These are phyloP conservation scores for Trichoderma reesei DNA, from an alignment of 495 filamentous ascomycete genomes.

Conservation along the genomic window DNA sequence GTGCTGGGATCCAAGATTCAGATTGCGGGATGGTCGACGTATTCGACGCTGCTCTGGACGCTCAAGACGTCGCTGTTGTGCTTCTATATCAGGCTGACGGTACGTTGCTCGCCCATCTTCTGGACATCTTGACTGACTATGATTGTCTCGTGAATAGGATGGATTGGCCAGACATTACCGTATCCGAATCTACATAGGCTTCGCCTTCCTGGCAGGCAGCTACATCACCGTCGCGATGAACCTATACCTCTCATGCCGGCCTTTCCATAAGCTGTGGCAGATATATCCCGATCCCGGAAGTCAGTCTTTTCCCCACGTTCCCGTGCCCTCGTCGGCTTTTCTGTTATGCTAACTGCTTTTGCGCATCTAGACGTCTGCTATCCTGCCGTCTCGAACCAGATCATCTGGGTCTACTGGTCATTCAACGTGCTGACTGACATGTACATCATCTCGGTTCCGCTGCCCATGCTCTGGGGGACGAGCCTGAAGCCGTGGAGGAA, in stretches of 20 bases:
- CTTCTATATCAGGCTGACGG: conserved; percentile 53
- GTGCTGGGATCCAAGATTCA: conserved; percentile 51
- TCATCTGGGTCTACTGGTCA: conserved; percentile 37
- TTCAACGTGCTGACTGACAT: conserved; percentile 41
- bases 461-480: conserved; percentile 44
- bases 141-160: conserved; percentile 16
- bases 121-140: neutral
- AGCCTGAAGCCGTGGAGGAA: conserved; percentile 37
- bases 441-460: conserved; percentile 44
- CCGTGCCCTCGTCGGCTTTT: neutral
- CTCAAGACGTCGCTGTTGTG: conserved; percentile 50
- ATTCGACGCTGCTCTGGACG: conserved; percentile 47
- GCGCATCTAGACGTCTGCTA: conserved; percentile 35
- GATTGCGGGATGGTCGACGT: conserved; percentile 48
- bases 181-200: conserved; percentile 43
- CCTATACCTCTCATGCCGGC: conserved; percentile 44
- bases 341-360: neutral
- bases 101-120: conserved; percentile 14
- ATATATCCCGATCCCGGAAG: conserved; percentile 46
- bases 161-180: conserved; percentile 35
- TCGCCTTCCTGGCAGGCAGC: conserved; percentile 38
- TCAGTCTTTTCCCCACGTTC: conserved; percentile 17
- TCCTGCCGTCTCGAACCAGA: conserved; percentile 35
- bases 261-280: conserved; percentile 44
- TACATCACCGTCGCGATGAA: conserved; percentile 46